Percentiles rank a stretch among this genome's conserved stretches.
phyloP scores from a whole-genome alignment of 164 flowering plant species.

The Tinospora cordifolia region DNA sequence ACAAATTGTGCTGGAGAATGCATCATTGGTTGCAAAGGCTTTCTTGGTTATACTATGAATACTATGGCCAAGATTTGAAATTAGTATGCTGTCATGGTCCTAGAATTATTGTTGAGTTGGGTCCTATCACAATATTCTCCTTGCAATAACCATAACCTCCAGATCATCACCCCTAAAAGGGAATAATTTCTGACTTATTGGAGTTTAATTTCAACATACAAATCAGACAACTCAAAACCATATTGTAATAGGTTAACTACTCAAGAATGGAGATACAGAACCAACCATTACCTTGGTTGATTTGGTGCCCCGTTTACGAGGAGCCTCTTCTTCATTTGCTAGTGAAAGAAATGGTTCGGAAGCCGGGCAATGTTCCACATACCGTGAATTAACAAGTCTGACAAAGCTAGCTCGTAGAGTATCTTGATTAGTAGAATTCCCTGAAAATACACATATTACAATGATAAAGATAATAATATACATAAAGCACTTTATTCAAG shows the following conservation, averaged over 20 bases:
- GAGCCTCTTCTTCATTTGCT: conserved; percentile 31
- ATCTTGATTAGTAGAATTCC: conserved; percentile 26
- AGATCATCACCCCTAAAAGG: no score
- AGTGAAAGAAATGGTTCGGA: conserved; percentile 51
- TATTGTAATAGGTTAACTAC: background rate
- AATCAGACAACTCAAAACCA: no score
- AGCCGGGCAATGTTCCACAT: conserved; percentile 81
- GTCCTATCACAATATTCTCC: no score
- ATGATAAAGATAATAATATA: background rate
- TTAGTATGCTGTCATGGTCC: no score
- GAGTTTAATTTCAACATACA: no score
- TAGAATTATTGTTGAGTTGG: no score
- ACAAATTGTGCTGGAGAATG: no score
- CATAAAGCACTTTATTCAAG: background rate
- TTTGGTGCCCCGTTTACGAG: conserved; percentile 47
- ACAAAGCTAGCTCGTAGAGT: conserved; percentile 37
- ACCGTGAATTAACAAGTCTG: conserved; percentile 56
- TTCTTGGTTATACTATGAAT: no score
- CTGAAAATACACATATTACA: conserved; percentile 23
- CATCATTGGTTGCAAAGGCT: no score
- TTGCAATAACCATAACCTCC: no score
- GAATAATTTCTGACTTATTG: background rate
- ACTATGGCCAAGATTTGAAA: no score
- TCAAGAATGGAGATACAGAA: background rate
- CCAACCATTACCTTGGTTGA: conserved; percentile 40